Evolutionary conservation across 2,329 filamentous ascomycete genomes (phyloP).

Genomic region (Fusarium chuoi): DNA sequence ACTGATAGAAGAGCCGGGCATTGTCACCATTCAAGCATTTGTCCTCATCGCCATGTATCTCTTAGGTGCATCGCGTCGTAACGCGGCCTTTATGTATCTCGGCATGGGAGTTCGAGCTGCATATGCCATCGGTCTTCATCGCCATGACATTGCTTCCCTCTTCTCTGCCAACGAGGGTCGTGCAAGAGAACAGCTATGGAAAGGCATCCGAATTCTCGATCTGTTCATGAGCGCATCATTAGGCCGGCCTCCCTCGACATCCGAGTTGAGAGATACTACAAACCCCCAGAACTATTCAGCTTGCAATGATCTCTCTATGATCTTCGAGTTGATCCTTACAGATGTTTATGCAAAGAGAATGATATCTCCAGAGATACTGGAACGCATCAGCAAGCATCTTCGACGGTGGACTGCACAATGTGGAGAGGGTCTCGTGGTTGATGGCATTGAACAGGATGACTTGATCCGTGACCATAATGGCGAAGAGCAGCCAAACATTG

Average conservation of each 20-base stretch:
- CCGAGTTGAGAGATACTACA: slow-evolving; percentile 43
- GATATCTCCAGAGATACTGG: slow-evolving; percentile 44
- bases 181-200: slow-evolving; percentile 48
- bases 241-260: slow-evolving; percentile 48
- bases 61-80: slow-evolving; percentile 48
- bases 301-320: slow-evolving; percentile 49
- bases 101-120: slow-evolving; percentile 53
- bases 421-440: slow-evolving; percentile 19
- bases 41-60: slow-evolving; percentile 53
- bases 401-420: slow-evolving; percentile 40
- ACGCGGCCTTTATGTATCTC: slow-evolving; percentile 53
- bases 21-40: slow-evolving; percentile 48
- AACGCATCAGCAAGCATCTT: slow-evolving; percentile 40
- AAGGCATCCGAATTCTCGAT: slow-evolving; percentile 47
- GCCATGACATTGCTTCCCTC: slow-evolving; percentile 42
- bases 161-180: slow-evolving; percentile 42
- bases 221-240: slow-evolving; percentile 49
- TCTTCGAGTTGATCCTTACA: slow-evolving; percentile 51
- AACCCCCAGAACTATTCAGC: slow-evolving; percentile 40
- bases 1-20: slow-evolving; percentile 50
- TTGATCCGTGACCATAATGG: slow-evolving; percentile 27
- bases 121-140: slow-evolving; percentile 48
- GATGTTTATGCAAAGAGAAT: slow-evolving; percentile 49
- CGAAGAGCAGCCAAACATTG: slow-evolving; percentile 37
- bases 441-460: slow-evolving; percentile 38